A percentile compares a stretch with the other conserved stretches of the same genome.
phyloP scores from a whole-genome alignment of 2,329 filamentous ascomycete species.

The Colletotrichum agaves region DNA sequence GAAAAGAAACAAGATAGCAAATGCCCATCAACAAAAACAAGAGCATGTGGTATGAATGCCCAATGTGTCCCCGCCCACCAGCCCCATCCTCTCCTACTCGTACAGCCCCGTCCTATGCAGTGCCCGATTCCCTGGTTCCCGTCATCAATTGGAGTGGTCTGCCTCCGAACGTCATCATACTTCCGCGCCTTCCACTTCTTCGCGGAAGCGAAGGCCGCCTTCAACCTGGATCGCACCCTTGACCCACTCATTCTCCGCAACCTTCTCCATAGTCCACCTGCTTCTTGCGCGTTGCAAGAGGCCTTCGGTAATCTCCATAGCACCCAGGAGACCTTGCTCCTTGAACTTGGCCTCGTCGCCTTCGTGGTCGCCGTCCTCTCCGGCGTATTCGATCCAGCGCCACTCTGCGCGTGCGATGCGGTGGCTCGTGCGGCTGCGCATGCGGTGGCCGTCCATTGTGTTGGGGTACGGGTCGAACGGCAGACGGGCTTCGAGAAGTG shows the following conservation, averaged over 20 bases:
- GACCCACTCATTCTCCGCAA: constrained; percentile 82
- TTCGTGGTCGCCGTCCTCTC: constrained; percentile 89
- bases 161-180: constrained; percentile 46
- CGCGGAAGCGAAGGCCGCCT: constrained; percentile 67
- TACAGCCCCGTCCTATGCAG: constrained; percentile 20
- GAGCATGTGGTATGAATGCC: constrained; percentile 8
- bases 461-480: constrained; percentile 92
- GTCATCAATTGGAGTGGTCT: constrained; percentile 11
- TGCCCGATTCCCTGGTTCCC: constrained; percentile 6
- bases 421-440: constrained; percentile 86
- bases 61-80: constrained; percentile 8
- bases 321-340: constrained; percentile 75
- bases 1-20: constrained; percentile 24
- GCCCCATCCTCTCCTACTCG: constrained; percentile 22
- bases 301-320: constrained; percentile 84
- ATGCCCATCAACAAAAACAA: constrained; percentile 10
- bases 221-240: constrained; percentile 76
- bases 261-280: constrained; percentile 79
- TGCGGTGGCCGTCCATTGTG: constrained; percentile 78
- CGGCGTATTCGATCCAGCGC: constrained; percentile 89
- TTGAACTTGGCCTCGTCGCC: constrained; percentile 69
- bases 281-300: constrained; percentile 84
- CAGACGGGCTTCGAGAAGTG: constrained; percentile 89
- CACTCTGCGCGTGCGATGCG: constrained; percentile 96
- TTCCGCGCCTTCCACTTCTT: constrained; percentile 68